Conservation (phyloP, 495 filamentous ascomycete genomes). For the Clavariopsis aquatica region DNA sequence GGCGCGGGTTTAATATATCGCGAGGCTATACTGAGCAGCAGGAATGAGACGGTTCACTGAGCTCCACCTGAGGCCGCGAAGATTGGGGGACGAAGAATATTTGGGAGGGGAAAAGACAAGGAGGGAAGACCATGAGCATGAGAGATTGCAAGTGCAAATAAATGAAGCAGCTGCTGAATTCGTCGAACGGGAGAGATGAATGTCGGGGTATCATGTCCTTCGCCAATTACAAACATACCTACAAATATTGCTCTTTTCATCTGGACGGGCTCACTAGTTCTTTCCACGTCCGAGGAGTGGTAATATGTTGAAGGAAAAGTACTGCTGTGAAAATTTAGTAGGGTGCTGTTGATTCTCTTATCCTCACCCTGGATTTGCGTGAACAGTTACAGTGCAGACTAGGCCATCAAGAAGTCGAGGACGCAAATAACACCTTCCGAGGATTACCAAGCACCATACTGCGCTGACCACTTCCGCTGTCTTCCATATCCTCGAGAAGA, state of each 20-base stretch:
- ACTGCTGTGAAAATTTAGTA: too few relatives aligned
- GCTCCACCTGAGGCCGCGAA: slow-evolving; percentile 35
- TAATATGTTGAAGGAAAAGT: too few relatives aligned
- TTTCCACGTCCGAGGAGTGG: neutral
- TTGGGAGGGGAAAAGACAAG: neutral
- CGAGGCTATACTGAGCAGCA: slow-evolving; percentile 35
- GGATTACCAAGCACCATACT: slow-evolving; percentile 30
- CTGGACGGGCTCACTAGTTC: too few relatives aligned
- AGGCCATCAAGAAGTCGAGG: slow-evolving; percentile 16
- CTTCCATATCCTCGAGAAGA: slow-evolving; percentile 44
- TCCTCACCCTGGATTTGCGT: too few relatives aligned
- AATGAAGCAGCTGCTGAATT: too few relatives aligned
- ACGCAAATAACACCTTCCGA: slow-evolving; percentile 45
- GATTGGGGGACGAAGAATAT: neutral
- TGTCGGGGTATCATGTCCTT: neutral
- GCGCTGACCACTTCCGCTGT: slow-evolving; percentile 10
- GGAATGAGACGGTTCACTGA: slow-evolving; percentile 31
- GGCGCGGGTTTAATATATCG: slow-evolving; percentile 23
- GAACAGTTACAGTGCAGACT: too few relatives aligned
- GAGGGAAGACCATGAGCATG: too few relatives aligned
- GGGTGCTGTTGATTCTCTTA: too few relatives aligned
- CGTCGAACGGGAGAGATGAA: neutral
- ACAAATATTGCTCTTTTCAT: neutral
- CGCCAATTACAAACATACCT: neutral
- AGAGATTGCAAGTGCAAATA: neutral